phyloP scores from a whole-genome alignment of 2,329 filamentous ascomycete species.

The Fusarium nurragi region DNA sequence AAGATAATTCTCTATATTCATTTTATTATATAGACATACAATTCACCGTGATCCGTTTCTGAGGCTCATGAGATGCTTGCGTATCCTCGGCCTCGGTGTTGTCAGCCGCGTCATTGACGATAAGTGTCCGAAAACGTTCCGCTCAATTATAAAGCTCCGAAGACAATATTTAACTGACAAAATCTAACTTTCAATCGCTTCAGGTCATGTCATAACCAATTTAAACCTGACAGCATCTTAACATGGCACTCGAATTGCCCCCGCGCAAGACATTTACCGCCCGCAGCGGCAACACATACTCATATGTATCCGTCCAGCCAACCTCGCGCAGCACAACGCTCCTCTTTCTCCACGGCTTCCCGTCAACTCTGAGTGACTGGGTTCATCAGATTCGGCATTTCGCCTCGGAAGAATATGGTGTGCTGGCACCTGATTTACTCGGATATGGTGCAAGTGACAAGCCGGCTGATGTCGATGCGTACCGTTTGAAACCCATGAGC shows the following conservation, averaged over 20 bases:
- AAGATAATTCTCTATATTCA: no score
- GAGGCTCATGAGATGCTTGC: not conserved
- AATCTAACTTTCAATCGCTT: not conserved
- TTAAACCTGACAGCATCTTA: not conserved
- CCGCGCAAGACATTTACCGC: conserved; percentile 23
- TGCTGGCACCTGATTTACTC: conserved; percentile 55
- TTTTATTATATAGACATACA: no score
- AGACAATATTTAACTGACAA: no score
- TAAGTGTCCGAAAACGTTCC: conserved; percentile 44
- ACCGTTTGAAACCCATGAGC: conserved; percentile 47
- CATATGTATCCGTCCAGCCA: conserved; percentile 45
- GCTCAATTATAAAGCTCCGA: conserved; percentile 27
- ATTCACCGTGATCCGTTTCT: no score
- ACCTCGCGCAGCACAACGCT: conserved; percentile 46
- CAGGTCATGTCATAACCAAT: not conserved
- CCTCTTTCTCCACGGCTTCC: conserved; percentile 60
- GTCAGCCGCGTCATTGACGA: not conserved
- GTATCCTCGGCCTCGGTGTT: not conserved
- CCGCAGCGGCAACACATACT: conserved; percentile 40
- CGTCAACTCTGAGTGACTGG: conserved; percentile 58
- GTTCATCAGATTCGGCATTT: conserved; percentile 50
- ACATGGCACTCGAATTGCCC: conserved; percentile 20
- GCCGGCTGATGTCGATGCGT: conserved; percentile 41
- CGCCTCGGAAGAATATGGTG: conserved; percentile 50
- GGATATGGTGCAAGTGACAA: conserved; percentile 52